A percentile compares a stretch with the other conserved stretches of the same genome.
Conservation (phyloP, 306 rosid species). For the Acmispon strigosus region DNA sequence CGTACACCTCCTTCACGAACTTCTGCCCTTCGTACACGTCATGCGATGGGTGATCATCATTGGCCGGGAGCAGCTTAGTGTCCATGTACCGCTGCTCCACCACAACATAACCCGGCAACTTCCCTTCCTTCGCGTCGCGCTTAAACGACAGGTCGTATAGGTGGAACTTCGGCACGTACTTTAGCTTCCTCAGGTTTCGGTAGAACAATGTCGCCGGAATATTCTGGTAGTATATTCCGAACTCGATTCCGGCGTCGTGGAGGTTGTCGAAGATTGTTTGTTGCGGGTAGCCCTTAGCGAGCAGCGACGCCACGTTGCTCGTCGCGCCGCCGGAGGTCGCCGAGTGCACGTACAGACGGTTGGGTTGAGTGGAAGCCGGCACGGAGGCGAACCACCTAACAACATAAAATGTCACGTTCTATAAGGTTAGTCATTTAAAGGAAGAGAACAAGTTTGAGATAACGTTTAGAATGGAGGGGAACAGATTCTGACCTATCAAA, state of each 20-base stretch:
- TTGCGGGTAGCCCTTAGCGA: conserved; percentile 61
- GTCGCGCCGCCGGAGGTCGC: conserved; percentile 78
- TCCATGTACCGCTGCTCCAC: conserved; percentile 84
- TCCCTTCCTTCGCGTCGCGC: conserved; percentile 47
- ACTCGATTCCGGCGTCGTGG: conserved; percentile 44
- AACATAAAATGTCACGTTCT: not conserved
- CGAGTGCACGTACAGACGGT: conserved; percentile 77
- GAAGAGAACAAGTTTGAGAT: not conserved
- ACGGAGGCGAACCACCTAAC: conserved; percentile 84
- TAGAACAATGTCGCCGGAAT: conserved; percentile 74
- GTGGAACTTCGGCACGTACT: conserved; percentile 47
- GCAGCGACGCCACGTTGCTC: conserved; percentile 51
- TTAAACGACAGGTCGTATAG: conserved; percentile 42
- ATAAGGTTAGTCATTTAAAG: too few species aligned
- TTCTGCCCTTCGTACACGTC: conserved; percentile 77
- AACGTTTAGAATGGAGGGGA: not conserved
- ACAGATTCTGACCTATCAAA: conserved; percentile 57
- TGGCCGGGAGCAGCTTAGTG: conserved; percentile 40
- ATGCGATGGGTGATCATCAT: conserved; percentile 91
- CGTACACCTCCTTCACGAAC: conserved; percentile 89
- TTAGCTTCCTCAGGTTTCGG: conserved; percentile 59
- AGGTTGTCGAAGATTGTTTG: conserved; percentile 67
- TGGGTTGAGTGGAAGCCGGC: conserved; percentile 85
- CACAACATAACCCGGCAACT: conserved; percentile 53
- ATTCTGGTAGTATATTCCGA: conserved; percentile 76